phyloP scores from a whole-genome alignment of 495 filamentous ascomycete genomes.

The Lindgomyces ingoldianus region DNA sequence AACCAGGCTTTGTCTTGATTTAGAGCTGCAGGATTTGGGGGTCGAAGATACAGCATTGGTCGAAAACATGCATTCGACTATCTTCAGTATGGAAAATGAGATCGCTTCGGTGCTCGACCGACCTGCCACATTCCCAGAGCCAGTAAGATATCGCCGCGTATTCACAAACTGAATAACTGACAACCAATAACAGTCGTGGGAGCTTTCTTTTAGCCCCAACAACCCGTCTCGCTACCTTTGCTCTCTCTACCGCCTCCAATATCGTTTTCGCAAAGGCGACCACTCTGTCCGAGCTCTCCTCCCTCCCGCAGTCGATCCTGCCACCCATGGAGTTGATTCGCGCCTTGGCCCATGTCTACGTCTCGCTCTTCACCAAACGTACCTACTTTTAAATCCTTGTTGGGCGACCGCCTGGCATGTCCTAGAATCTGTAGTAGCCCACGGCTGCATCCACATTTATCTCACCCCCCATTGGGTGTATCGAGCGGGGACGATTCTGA shows the following conservation, averaged over 20 bases:
- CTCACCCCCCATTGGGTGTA: conserved; percentile 31
- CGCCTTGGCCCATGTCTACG: conserved; percentile 11
- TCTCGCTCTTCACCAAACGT: conserved; percentile 24
- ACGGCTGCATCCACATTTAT: conserved; percentile 16
- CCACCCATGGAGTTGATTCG: background rate
- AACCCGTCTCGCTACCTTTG: conserved; percentile 26
- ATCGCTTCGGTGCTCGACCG: conserved; percentile 25
- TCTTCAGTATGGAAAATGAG: conserved; percentile 33
- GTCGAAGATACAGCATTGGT: conserved; percentile 10
- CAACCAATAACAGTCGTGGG: conserved; percentile 9
- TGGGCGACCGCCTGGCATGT: conserved; percentile 33
- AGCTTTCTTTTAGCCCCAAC: conserved; percentile 8
- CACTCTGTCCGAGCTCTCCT: background rate
- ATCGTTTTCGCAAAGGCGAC: conserved; percentile 32
- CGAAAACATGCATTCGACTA: conserved; percentile 24
- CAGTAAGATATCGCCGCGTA: conserved; percentile 17
- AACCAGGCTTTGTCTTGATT: conserved; percentile 15
- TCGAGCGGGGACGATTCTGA: conserved; percentile 12
- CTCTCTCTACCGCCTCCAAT: conserved; percentile 34
- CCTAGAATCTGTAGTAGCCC: conserved; percentile 22
- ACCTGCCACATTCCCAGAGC: conserved; percentile 32
- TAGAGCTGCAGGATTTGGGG: conserved; percentile 13
- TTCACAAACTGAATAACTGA: background rate
- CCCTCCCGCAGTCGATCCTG: conserved; percentile 4
- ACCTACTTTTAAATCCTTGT: conserved; percentile 23